Evolutionary conservation across 352 stramenopile species (phyloP), one percentile per base, ranked within the genome.

Genomic region (Globisporangium nodosum): DNA sequence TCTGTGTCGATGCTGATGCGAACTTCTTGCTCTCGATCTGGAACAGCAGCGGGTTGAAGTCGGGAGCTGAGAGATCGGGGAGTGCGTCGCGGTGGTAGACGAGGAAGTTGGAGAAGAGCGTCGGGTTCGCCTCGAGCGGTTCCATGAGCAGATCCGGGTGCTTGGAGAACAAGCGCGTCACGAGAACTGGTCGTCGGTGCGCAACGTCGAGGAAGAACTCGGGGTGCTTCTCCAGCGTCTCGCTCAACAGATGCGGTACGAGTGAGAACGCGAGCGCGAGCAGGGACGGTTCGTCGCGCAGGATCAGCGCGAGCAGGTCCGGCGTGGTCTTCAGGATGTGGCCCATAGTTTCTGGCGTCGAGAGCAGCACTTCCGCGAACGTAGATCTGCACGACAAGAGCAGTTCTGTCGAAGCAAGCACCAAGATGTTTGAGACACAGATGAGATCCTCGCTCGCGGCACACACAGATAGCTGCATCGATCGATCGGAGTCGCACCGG

Each of bases 151-250:
- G 48, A 51, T 92, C 82, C 11, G 80, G 82, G 49, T 86, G 73
- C 20, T 81, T 84, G 6, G 73, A 61, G 61, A 92, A 90, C 7
- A 92, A 50, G 13, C 70, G 55, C 9, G 73, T 72, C n/a, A 92
- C 65, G 4, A 92, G 65, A 9, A 58, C 64, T 1, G 82, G 82
- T 39, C 84, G 86, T 3, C 80, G 70, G 21, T 89, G 78, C 3
- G 82, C 82, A 46, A 90, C 63, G 47, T 90, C 78, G 0, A 88
- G 61, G n/a, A 92, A 78, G 45, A 83, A 74, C 48, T 86, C 78
- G 3, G 82, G 78, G 35, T 84, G 68, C 3, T 73, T 76, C 51
- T 92, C 82, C 3, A 92, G 69, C 2, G 75, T 74, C 11, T 87
- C 76, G 45, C 70, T 76, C 11, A 92, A 61, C 33, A 69, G 70